Evolutionary conservation across 1,139 yeast species (phyloP).

Genomic region (Geotrichum siamense): DNA sequence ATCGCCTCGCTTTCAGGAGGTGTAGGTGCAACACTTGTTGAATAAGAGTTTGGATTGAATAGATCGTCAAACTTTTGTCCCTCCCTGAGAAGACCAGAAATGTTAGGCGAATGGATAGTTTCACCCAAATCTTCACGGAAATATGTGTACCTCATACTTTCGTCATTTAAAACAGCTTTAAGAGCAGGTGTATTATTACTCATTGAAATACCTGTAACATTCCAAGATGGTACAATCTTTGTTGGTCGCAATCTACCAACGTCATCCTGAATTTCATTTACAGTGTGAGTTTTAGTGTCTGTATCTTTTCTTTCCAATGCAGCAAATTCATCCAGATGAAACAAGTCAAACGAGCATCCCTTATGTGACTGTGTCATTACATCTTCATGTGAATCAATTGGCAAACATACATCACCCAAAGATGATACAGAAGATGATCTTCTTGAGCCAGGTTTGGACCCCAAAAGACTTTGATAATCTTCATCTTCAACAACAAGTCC

Average conservation of each 20-base stretch:
- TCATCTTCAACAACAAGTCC: not conserved
- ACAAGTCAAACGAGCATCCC: constrained; percentile 62
- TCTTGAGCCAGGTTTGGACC: constrained; percentile 66
- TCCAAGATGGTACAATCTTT: constrained; percentile 15
- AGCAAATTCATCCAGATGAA: constrained; percentile 67
- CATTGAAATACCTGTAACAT: not conserved
- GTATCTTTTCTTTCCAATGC: constrained; percentile 51
- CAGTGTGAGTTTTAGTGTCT: constrained; percentile 37
- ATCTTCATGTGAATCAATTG: constrained; percentile 48
- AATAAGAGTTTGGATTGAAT: constrained; percentile 21
- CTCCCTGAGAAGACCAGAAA: constrained; percentile 65
- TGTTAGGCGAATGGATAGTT: constrained; percentile 83
- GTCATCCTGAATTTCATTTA: constrained; percentile 22
- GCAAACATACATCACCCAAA: constrained; percentile 83
- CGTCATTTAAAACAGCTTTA: not conserved
- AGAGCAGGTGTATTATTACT: not conserved
- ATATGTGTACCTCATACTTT: constrained; percentile 61
- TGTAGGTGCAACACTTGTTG: constrained; percentile 7
- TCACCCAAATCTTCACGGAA: constrained; percentile 84
- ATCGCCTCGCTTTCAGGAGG: constrained; percentile 4
- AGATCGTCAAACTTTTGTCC: constrained; percentile 35
- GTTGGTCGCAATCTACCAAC: constrained; percentile 13
- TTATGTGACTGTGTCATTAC: constrained; percentile 33
- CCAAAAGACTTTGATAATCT: constrained; percentile 11
- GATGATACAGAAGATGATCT: constrained; percentile 66